Base-by-base conservation (phyloP, 1,284 basidiomycete species). In the Ceratobasidium sp. region DNA sequence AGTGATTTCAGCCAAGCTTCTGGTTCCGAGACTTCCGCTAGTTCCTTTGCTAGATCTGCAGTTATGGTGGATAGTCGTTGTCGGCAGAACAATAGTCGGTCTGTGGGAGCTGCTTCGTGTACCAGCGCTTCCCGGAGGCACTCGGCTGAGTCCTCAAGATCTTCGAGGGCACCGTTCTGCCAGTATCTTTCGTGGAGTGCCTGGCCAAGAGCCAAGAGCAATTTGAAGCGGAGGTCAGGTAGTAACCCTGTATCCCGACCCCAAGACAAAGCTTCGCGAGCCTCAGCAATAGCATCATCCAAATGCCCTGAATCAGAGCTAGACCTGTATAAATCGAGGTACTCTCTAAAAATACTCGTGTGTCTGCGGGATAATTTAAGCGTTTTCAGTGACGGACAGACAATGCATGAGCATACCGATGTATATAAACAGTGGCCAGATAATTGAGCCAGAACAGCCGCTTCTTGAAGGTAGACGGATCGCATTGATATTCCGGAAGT, bases 131-230 rank as follows among this genome's bases (percentile, higher is more conserved):
- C 68, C 35, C 55, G 54, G 20, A 71, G 68, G 27, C 20, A 59
- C 10, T 35, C 38, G 44, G n/a, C 18, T 20, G 68, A 59, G 38
- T 71, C 55, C 27, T 71, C 68, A 10, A 71, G 52, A 10, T 71
- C 54, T 20, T 71, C 68, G 7, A 35, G 27, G 16, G 20, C 12
- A n/a, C n/a, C 30, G n/a, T 55, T 57, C 12, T 46, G 5, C 38
- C n/a, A 57, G 27, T 44, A 59, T 27, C 68, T 71, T 33, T 71
- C 68, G 38, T 71, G 52, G n/a, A 59, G 54, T 41, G 54, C 52
- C 14, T 23, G 38, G n/a, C 48, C 68, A 27, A 35, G 35, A 20
- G 48, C 68, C 12, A 71, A 41, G 8, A 71, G 54, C 23, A 71
- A 38, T 59, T 71, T 52, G 54, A 71, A 59, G 1, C 38, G 54